Evolutionary conservation across 2,329 filamentous ascomycete species (phyloP), one percentile per base, ranked within the genome.

Genomic region (Tolypocladium cylindrosporum): DNA sequence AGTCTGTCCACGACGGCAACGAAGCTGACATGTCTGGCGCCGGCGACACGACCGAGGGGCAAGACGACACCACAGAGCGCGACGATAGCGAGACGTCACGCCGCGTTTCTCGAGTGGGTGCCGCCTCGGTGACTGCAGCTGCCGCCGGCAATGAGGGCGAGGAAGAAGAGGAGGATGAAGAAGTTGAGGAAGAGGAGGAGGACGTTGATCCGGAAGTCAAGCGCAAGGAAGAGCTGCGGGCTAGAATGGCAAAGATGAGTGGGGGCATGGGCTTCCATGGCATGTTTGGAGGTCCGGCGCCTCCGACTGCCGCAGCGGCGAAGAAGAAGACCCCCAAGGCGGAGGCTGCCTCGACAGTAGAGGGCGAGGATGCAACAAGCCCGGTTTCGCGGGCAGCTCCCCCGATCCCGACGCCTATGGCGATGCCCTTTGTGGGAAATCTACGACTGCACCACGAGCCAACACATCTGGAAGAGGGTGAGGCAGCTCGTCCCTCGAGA

Each of bases 171-270:
- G 81, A 81, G 21, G 82, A 81, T 3, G 83, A 82, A 13, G 84
- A 83, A 3, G 85, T 84, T 16, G 87, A 87, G n/a, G 88, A 89
- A 24, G 88, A 91, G 39, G 90, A 92, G 54, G 89, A 92, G 36
- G 90, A 96, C 19, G 78, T 95, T 55, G 92, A 97, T 67, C 91
- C 91, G 1, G 94, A 99, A 71, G 80, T 90, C 27, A 86, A 84
- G 64, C 87, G 92, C 56, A 89, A 88, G 69, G 86, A 96, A 74
- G 93, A 97, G 70, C 79, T 99, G 39, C 85, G 94, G 60, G 91
- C 94, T 61, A 86, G 94, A 65, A 99, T 99, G 91, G 94, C 94
- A 52, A 97, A 96, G 75, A 94, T 99, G 88, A 96, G 93, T 64
- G 93, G 93, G 57, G 93, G 93, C 27, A 96, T 96, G 90, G 91